Evolutionary conservation across 1,139 yeast species (phyloP), one percentile per base, ranked within the genome.

Genomic region (Schizosaccharomyces versatilis): DNA sequence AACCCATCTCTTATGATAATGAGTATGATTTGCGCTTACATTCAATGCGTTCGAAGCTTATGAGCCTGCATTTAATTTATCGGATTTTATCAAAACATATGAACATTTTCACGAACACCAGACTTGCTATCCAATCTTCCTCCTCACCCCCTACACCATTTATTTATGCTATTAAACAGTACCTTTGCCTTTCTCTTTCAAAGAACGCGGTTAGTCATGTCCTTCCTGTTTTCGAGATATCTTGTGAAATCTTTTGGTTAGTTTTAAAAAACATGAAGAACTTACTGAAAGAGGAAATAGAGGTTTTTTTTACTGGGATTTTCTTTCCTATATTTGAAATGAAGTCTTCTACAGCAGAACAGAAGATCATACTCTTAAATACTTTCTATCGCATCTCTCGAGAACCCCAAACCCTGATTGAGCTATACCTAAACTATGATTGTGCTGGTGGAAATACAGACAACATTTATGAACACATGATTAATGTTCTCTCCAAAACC

Each of bases 291-390:
- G 76, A 81, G 61, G 98, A 90, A 66, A 84, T 93, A 53, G 95
- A 95, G 1, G 95, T 93, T 0, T 84, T 93, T 64, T 77, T 90
- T 71, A 84, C 81, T 56, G 97, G 90, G 64, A 85, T 90, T 53
- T 93, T 90, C 67, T 83, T 90, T 68, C 96, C 97, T 3, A 85
- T 93, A 51, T 77, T 93, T 54, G 97, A 90, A 64, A 78, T 90
- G 81, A 83, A 80, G 63, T 79, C 94, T 1, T 84, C 96, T 1
- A 85, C 96, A 0, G 71, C 86, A 8, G 96, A 90, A 65, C 98
- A 90, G 68, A 88, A 90, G 67, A 76, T 94, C 63, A 88, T 85
- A 62, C 76, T 90, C 60, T 71, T 93, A 60, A 78, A 83, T 10
- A 75, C 90, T 19, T 74, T 93, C 39, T 83, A 84, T 62, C 74